Conservation (phyloP, 116 monocot genomes). For the Trichopus zeylanicus region DNA sequence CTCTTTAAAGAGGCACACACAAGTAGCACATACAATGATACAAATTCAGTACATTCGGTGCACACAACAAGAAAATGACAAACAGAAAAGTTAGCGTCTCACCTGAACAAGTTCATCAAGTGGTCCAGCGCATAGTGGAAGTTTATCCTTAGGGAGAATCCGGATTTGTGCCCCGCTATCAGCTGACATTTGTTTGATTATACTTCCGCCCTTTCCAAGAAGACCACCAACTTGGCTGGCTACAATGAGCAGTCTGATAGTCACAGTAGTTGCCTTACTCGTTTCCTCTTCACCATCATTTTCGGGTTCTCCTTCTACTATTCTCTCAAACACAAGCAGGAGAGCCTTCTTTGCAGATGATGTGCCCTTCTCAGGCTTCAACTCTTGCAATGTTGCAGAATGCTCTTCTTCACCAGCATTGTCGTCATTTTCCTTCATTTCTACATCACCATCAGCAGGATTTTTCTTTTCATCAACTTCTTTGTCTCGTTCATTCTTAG, state of each 20-base stretch:
- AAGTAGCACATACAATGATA: too few species aligned
- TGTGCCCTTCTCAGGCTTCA: conserved; percentile 25
- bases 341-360: conserved; percentile 63
- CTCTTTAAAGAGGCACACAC: too few species aligned
- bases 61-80: not conserved
- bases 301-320: conserved; percentile 38
- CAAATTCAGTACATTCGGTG: not conserved
- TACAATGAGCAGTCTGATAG: conserved; percentile 54
- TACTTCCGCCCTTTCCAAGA: conserved; percentile 77
- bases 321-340: conserved; percentile 67
- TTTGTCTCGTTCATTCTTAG: conserved; percentile 15
- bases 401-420: conserved; percentile 27
- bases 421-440: conserved; percentile 17
- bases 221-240: conserved; percentile 77
- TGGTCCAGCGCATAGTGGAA: conserved; percentile 68
- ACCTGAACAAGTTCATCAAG: conserved; percentile 86
- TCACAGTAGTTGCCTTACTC: conserved; percentile 22
- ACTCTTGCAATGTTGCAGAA: conserved; percentile 16
- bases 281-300: conserved; percentile 32
- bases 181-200: conserved; percentile 82
- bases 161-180: conserved; percentile 83
- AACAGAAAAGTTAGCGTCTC: not conserved
- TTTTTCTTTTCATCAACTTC: conserved; percentile 15
- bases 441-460: conserved; percentile 15
- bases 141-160: conserved; percentile 70